Evolutionary conservation across 2,329 filamentous ascomycete genomes (phyloP).

Genomic region (Fusarium pseudograminearum): DNA sequence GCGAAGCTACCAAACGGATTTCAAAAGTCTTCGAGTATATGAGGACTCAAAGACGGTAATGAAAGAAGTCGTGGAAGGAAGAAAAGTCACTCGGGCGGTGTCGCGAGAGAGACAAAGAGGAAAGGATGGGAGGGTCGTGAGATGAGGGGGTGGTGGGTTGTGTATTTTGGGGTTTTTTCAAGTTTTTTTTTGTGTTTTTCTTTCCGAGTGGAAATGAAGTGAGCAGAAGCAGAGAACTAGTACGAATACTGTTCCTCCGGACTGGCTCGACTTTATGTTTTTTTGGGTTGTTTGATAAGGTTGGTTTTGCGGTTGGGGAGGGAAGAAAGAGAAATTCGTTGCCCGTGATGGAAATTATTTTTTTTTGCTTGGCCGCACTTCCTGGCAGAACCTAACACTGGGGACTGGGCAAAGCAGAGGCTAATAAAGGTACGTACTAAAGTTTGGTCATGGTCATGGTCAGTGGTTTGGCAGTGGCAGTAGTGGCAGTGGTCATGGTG

Average conservation of each 20-base stretch:
- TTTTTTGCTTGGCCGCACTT: constrained; percentile 50
- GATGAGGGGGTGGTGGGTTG: constrained; percentile 44
- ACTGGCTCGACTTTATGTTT: constrained; percentile 61
- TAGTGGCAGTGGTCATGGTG: constrained; percentile 30
- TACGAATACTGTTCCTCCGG: constrained; percentile 70
- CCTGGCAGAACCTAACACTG: constrained; percentile 39
- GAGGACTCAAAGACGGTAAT: constrained; percentile 42
- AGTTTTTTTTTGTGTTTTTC: constrained; percentile 71
- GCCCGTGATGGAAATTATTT: constrained; percentile 49
- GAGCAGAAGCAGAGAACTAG: constrained; percentile 71
- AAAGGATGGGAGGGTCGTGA: constrained; percentile 29
- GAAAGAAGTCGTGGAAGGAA: constrained; percentile 31
- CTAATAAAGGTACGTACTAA: constrained; percentile 35
- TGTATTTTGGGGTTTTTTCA: constrained; percentile 68
- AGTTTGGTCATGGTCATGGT: constrained; percentile 18
- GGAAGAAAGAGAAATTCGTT: constrained; percentile 56
- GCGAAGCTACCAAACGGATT: constrained; percentile 39
- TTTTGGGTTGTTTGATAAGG: constrained; percentile 60
- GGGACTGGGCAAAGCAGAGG: not conserved
- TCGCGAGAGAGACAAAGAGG: constrained; percentile 49
- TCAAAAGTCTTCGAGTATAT: constrained; percentile 45
- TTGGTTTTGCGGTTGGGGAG: constrained; percentile 62
- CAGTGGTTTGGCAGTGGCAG: not conserved
- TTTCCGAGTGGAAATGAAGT: constrained; percentile 61
- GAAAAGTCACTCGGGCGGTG: constrained; percentile 47